A percentile compares a stretch with the other conserved stretches of the same genome.
These are phyloP conservation scores for Allodekkera sacchari DNA, from an alignment of 805 yeast species.

Conservation along the genomic window DNA sequence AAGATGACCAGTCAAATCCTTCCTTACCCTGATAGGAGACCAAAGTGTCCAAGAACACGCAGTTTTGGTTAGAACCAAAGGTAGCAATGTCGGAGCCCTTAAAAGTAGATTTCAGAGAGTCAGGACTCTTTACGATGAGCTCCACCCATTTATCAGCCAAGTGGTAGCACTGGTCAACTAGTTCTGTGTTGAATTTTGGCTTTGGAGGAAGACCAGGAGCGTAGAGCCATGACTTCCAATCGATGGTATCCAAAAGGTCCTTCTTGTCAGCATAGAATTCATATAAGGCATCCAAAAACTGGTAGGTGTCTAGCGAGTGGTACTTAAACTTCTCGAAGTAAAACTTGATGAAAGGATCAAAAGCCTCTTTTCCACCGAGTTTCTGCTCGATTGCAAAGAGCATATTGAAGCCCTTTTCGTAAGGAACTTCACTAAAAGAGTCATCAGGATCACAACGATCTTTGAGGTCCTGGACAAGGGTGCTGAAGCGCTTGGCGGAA, in stretches of 20 bases:
- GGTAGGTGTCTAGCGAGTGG: conserved; percentile 70
- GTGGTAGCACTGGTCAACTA: conserved; percentile 63
- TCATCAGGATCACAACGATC: conserved; percentile 80
- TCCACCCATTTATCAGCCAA: conserved; percentile 61
- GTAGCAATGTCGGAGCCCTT: conserved; percentile 38
- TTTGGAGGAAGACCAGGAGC: conserved; percentile 85
- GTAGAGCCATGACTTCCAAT: conserved; percentile 82
- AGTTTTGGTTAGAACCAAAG: conserved; percentile 70
- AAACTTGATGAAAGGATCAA: conserved; percentile 73
- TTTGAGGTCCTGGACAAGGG: conserved; percentile 63
- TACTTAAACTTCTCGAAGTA: conserved; percentile 67
- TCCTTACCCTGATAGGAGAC: conserved; percentile 37
- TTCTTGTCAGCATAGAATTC: conserved; percentile 42
- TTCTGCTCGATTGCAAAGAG: conserved; percentile 63
- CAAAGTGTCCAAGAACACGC: conserved; percentile 68
- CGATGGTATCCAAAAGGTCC: conserved; percentile 54
- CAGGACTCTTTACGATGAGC: conserved; percentile 24
- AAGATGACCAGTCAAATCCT: conserved; percentile 30
- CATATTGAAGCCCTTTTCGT: conserved; percentile 83
- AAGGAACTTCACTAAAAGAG: conserved; percentile 80
- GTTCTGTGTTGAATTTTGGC: conserved; percentile 69
- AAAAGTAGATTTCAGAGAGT: conserved; percentile 28
- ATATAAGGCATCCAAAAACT: conserved; percentile 69
- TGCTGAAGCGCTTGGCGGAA: conserved; percentile 41
- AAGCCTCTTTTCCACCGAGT: conserved; percentile 64